Evolutionary conservation across 2,329 filamentous ascomycete genomes (phyloP), one percentile per base, ranked within the genome.

Genomic region (Pyricularia pennisetigena): DNA sequence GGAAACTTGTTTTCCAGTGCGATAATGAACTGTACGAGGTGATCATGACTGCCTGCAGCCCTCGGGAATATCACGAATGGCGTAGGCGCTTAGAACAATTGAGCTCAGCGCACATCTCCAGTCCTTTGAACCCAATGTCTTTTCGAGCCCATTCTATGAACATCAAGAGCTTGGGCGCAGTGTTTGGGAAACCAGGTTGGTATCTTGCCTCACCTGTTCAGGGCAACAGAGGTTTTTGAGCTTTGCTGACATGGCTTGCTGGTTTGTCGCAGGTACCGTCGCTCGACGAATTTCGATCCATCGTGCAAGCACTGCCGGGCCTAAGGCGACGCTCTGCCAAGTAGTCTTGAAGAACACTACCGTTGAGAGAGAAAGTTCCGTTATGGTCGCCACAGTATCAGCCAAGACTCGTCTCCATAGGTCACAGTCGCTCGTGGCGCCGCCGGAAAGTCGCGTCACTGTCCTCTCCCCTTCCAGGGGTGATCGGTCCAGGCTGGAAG

Each of bases 311-410:
- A 92, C 92, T 0, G 82, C 93, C 28, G 88, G 90, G 20, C 83
- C 88, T 16, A 91, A 88, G 72, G 85, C 86, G 16, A 83, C 88
- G 59, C 77, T 90, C 67, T 90, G 86, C 70, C 91, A 95, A 74
- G 88, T 97, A 67, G 90, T 97, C 65, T 87, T 97, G 74, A 94
- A 92, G 75, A 96, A 96, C 74, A 97, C 94, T 0, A 89, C 89
- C 72, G 85, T 86, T 2, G 81, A 87, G 64, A 89, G 88, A 72
- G 85, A 89, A 62, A 76, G 20, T 54, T 54, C 80, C 7, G 78
- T 85, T 20, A 74, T 72, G 8, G 35, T 30, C 20, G 14, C 63
- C 29, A 23, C 63, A 5, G 76, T 81, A 20, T 77, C 82, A 71
- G 71, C 79, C 72, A 68, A 82, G 76, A 68, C 82, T 76, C 82